Conservation (phyloP, 495 filamentous ascomycete genomes). For the Parathielavia hyrcaniae region DNA sequence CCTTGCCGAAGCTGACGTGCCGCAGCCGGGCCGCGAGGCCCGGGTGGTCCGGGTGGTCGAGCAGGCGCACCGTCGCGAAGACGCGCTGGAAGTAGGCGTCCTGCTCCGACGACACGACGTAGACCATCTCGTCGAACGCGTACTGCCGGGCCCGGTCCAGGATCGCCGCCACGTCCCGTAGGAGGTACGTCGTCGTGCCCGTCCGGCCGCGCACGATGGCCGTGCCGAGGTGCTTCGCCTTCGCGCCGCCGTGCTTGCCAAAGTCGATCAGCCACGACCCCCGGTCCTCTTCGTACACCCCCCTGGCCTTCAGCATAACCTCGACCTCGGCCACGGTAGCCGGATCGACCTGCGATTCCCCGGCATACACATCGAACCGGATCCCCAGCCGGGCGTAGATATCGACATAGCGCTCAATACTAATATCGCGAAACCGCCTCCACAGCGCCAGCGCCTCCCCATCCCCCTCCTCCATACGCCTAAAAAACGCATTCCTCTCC, state of each 20-base stretch:
- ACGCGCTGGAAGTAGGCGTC: slow-evolving; percentile 56
- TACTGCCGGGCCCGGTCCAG: slow-evolving; percentile 53
- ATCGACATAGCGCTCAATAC: slow-evolving; percentile 72
- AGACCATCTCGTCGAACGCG: slow-evolving; percentile 61
- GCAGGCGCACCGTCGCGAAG: slow-evolving; percentile 55
- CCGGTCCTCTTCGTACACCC: slow-evolving; percentile 70
- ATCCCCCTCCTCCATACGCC: slow-evolving; percentile 79
- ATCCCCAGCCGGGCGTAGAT: slow-evolving; percentile 57
- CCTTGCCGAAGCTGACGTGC: slow-evolving; percentile 59
- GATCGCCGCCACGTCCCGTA: slow-evolving; percentile 58
- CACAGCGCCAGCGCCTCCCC: slow-evolving; percentile 68
- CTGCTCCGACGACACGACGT: slow-evolving; percentile 57
- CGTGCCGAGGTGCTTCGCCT: slow-evolving; percentile 50
- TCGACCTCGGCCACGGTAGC: slow-evolving; percentile 68
- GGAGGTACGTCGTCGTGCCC: slow-evolving; percentile 57
- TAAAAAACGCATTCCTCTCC: slow-evolving; percentile 70
- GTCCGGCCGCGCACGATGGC: slow-evolving; percentile 54
- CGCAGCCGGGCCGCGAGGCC: slow-evolving; percentile 50
- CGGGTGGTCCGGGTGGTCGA: slow-evolving; percentile 51
- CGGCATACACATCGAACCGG: slow-evolving; percentile 83
- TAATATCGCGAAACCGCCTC: slow-evolving; percentile 81
- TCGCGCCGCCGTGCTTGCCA: slow-evolving; percentile 60
- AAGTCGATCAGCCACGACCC: slow-evolving; percentile 87
- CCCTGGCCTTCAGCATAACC: slow-evolving; percentile 57
- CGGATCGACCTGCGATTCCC: slow-evolving; percentile 79